phyloP scores from a whole-genome alignment of 2,329 filamentous ascomycete genomes.

The Fusarium buxicola region DNA sequence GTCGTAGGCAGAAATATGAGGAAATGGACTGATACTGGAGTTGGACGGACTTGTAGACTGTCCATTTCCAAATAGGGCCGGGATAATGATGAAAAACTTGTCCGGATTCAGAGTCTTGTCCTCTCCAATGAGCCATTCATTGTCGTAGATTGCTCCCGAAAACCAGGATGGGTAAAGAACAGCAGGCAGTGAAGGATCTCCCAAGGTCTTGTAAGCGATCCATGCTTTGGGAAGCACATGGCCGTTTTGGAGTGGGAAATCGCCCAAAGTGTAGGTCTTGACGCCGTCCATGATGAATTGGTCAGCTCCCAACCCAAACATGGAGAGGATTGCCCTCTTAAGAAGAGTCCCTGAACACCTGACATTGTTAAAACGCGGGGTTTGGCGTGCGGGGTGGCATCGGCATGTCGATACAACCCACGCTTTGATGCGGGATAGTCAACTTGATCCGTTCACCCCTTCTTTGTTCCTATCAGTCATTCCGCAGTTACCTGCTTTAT shows the following conservation, averaged over 20 bases:
- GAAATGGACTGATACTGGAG: constrained; percentile 55
- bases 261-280: constrained; percentile 65
- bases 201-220: constrained; percentile 83
- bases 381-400: not conserved
- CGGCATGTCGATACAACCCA: not conserved
- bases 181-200: constrained; percentile 69
- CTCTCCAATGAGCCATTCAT: constrained; percentile 78
- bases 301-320: not conserved
- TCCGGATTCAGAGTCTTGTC: constrained; percentile 72
- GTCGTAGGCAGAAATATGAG: constrained; percentile 60
- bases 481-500: constrained; percentile 27
- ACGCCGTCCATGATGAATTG: constrained; percentile 25
- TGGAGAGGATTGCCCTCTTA: not conserved
- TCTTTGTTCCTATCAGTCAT: constrained; percentile 13
- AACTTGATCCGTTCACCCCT: constrained; percentile 27
- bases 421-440: constrained; percentile 19
- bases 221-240: constrained; percentile 71
- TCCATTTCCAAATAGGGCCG: constrained; percentile 64
- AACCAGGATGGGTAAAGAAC: constrained; percentile 86
- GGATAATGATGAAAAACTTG: constrained; percentile 62
- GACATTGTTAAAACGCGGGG: constrained; percentile 1
- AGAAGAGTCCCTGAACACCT: not conserved
- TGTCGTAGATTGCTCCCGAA: constrained; percentile 70
- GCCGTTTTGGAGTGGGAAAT: constrained; percentile 75
- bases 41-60: constrained; percentile 67